Evolutionary conservation across 495 filamentous ascomycete genomes (phyloP).

Genomic region (Lophiostoma macrostomum): DNA sequence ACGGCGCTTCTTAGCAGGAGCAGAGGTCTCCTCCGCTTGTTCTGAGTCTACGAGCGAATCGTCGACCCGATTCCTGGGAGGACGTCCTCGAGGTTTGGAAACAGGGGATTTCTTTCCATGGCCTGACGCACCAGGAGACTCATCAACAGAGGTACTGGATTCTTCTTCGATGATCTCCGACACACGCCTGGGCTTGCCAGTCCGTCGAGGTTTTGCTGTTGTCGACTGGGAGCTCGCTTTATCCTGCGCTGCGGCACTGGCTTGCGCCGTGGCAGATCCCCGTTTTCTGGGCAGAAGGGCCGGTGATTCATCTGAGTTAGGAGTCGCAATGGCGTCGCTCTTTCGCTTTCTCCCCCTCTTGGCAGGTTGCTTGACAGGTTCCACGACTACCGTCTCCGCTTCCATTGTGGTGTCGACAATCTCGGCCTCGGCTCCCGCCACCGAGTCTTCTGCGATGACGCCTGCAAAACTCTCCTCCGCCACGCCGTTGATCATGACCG

Average conservation of each 20-base stretch:
- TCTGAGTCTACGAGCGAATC: background rate
- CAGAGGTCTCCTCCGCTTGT: background rate
- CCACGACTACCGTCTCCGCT: slow-evolving; percentile 1
- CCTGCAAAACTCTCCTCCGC: slow-evolving; percentile 13
- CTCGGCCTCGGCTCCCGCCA: background rate
- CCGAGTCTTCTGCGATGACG: slow-evolving; percentile 10
- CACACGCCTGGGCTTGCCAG: slow-evolving; percentile 5
- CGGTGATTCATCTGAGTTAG: background rate
- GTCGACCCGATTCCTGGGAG: background rate
- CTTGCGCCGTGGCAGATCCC: background rate
- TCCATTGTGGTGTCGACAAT: slow-evolving; percentile 3
- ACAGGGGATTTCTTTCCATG: background rate
- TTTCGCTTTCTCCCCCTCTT: slow-evolving; percentile 26
- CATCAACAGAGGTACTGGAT: background rate
- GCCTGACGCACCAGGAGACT: slow-evolving; percentile 2
- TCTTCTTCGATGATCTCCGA: slow-evolving; percentile 10
- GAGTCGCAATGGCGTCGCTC: slow-evolving; percentile 16
- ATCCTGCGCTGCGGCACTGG: background rate
- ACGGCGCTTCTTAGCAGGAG: background rate
- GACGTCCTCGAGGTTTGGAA: slow-evolving; percentile 4
- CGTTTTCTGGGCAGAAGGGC: background rate
- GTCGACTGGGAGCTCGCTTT: background rate
- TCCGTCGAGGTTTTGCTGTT: background rate
- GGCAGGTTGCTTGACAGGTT: slow-evolving; percentile 8
- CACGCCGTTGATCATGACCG: slow-evolving; percentile 9